phyloP scores from a whole-genome alignment of 2,329 filamentous ascomycete genomes.

The Monosporascus ibericus region DNA sequence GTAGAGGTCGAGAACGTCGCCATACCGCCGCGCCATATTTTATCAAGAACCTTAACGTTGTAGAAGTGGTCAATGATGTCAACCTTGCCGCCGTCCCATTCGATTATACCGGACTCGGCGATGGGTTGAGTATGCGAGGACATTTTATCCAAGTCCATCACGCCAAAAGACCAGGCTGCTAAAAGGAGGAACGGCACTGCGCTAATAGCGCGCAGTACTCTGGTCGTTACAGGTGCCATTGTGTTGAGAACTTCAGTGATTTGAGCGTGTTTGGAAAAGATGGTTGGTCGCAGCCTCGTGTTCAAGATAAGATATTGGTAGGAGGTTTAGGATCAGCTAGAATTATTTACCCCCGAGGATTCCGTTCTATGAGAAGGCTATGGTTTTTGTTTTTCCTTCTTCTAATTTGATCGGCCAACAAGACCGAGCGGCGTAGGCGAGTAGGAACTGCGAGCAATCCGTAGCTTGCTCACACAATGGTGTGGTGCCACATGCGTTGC shows the following conservation, averaged over 20 bases:
- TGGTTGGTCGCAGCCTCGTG: too few species aligned
- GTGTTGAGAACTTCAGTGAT: neutral
- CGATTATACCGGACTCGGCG: neutral
- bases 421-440: too few species aligned
- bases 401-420: too few species aligned
- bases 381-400: too few species aligned
- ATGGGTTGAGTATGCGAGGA: neutral
- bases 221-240: neutral
- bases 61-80: constrained; percentile 6
- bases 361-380: too few species aligned
- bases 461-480: too few species aligned
- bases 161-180: neutral
- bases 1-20: constrained; percentile 6
- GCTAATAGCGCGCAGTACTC: neutral
- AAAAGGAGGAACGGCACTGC: neutral
- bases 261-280: too few species aligned
- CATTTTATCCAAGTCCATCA: neutral
- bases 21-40: constrained; percentile 5
- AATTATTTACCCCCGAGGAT: too few species aligned
- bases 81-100: constrained; percentile 4
- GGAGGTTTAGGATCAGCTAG: too few species aligned
- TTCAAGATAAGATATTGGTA: too few species aligned
- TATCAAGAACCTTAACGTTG: constrained; percentile 2
- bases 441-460: too few species aligned
- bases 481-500: too few species aligned